Conservation (phyloP, 202 grass and related monocot species). For the Carex sylvatica region DNA sequence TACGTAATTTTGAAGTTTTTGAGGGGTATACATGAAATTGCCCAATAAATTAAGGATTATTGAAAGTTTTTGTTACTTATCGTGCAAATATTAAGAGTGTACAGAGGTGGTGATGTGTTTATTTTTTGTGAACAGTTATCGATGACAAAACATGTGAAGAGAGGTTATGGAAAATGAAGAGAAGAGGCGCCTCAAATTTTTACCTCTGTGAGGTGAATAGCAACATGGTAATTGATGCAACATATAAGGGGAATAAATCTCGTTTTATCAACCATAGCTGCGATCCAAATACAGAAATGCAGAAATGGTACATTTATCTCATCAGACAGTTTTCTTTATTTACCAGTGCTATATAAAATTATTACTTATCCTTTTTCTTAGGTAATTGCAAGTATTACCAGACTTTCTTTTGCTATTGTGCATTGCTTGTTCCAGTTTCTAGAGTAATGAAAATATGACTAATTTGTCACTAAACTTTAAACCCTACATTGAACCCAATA, state of each 20-base stretch:
- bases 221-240: slow-evolving; percentile 98
- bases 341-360: slow-evolving; percentile 7
- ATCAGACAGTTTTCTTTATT: slow-evolving; percentile 21
- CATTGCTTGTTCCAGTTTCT: slow-evolving; percentile 12
- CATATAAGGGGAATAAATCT: slow-evolving; percentile 88
- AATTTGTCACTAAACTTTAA: background rate
- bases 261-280: slow-evolving; percentile 99
- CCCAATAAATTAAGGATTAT: background rate
- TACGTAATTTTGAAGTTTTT: no score
- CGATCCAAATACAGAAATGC: slow-evolving; percentile 95
- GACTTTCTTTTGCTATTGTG: background rate
- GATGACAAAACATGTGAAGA: slow-evolving; percentile 93
- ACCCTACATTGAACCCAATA: background rate
- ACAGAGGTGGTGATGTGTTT: background rate
- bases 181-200: slow-evolving; percentile 72
- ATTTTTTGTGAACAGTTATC: slow-evolving; percentile 50
- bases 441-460: no score
- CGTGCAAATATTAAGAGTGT: background rate
- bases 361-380: background rate
- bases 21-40: no score
- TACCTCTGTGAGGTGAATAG: slow-evolving; percentile 93
- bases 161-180: slow-evolving; percentile 95
- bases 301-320: slow-evolving; percentile 81
- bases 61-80: background rate
- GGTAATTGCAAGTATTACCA: background rate